Conservation (phyloP, 176 grass and related monocot species). For the Aegilops umbellulata region DNA sequence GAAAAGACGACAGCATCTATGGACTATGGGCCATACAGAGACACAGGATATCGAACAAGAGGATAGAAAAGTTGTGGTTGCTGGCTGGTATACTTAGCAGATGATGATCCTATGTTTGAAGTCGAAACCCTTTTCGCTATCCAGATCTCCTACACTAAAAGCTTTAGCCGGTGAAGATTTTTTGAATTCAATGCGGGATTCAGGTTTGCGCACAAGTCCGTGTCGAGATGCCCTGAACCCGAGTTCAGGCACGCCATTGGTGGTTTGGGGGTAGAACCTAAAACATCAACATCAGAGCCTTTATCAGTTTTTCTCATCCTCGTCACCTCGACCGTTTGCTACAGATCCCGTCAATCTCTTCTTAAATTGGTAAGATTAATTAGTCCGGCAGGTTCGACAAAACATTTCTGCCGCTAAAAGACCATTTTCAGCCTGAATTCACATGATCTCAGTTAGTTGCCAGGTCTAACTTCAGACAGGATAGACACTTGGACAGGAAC, state of each 20-base stretch:
- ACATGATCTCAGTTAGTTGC: not conserved
- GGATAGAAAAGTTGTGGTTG: not conserved
- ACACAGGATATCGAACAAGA: not conserved
- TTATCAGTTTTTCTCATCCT: not conserved
- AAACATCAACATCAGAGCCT: conserved; percentile 18
- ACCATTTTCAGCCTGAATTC: not conserved
- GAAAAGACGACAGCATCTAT: not conserved
- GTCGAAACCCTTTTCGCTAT: not conserved
- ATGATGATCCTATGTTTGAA: not conserved
- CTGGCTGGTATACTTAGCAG: not conserved
- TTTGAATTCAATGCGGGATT: not conserved
- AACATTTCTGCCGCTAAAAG: not conserved
- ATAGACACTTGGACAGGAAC: not conserved
- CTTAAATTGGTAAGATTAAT: too few species aligned
- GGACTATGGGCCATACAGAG: not conserved
- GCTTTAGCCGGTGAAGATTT: conserved; percentile 1
- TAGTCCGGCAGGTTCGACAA: too few species aligned
- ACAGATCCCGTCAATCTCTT: not conserved
- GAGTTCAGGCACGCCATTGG: conserved; percentile 5
- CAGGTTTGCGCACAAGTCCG: conserved; percentile 16
- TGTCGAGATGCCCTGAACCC: conserved; percentile 23
- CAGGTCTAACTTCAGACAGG: not conserved
- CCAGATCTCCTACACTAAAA: not conserved
- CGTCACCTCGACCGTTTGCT: not conserved
- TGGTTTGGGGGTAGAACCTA: not conserved